Evolutionary conservation across 257 asterid genomes (phyloP), one percentile per base, ranked within the genome.

Genomic region (Solanum paucissectum): DNA sequence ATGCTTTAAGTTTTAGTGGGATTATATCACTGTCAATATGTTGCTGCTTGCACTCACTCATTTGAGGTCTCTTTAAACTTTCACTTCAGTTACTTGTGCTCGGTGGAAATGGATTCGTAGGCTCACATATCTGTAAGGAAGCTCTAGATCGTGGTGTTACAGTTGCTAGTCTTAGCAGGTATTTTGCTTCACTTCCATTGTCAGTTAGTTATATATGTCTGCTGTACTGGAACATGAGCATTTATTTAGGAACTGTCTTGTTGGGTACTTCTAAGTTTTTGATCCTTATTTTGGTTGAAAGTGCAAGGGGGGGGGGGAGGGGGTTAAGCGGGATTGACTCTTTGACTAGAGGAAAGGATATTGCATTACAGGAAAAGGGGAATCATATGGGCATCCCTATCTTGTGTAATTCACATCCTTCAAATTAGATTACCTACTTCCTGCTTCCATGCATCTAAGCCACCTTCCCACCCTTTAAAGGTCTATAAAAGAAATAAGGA

Each of bases 101-200:
- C 36, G 99, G 99, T 21, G 99, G 99, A 89, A 97, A 93, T 91
- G 99, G 99, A 71, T 97, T 94, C 90, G 99, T 97, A 82, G 99
- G 99, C 55, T 95, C 99, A 81, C 99, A 97, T 91, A 75, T 97
- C 86, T 97, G 98, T 90, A 93, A 92, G 92, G 99, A 97, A 91
- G 99, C 99, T 88, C 64, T 95, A 87, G 89, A 90, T 82, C 93
- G 93, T 83, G 99, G 99, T 86, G 85, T 97, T 71, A 86, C 93
- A 10, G 97, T 96, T 87, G 95, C 96, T 89, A 97, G 99, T 91
- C 98, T 97, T 76, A 97, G 94, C 95, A 97, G 99, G 99, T 97
- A 89, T 79, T 86, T 32, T 29, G 12, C 71, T 18, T 86, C 25
- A 33, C 64, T 29, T 90, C 4, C 79, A 27, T 52, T 62, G 60